Evolutionary conservation across 257 asterid species (phyloP), one percentile per base, ranked within the genome.

Genomic region (Salvia splendens): DNA sequence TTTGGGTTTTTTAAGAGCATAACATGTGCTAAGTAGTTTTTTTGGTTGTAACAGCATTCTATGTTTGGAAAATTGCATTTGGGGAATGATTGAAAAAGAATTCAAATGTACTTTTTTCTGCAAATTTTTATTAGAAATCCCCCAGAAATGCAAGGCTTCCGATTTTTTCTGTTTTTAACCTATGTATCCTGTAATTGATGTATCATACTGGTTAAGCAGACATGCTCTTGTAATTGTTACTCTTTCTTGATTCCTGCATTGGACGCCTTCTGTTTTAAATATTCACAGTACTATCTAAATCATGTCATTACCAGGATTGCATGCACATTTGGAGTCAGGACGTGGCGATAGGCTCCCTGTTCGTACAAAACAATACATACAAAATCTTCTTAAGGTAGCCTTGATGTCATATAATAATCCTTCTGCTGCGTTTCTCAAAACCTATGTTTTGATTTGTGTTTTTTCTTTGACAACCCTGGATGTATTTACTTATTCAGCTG

Each of bases 311-410:
- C 51, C 77, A 92, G 97, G 86, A 9, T 73, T 88, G 38, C 76
- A 68, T 47, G 64, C 82, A 12, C 84, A 75, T 75, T 76, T 93
- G 82, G 85, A 83, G 77, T 80, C 91, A 0, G 88, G 95, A 59
- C 70, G 78, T 70, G 99, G 99, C 51, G 75, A 76, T 55, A 81
- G 82, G 78, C 95, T 93, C 43, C 62, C 89, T 38, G 78, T 74
- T 35, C 63, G 24, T 53, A 72, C 86, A 40, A 93, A 88, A 85
- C 77, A 70, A 45, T 85, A 69, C 72, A 78, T 90, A 45, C 89
- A 83, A 71, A 64, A 73, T 62, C 99, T 93, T 66, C 95, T 93
- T 33, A 88, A 85, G 97, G 96, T 92, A 80, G 73, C 30, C 52
- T 28, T 11, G 42, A 14, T 36, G 42, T 2, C 42, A 40, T 58